These are phyloP conservation scores for Flaveria sonorensis DNA, from an alignment of 129 eudicot genomes.

Conservation along the genomic window DNA sequence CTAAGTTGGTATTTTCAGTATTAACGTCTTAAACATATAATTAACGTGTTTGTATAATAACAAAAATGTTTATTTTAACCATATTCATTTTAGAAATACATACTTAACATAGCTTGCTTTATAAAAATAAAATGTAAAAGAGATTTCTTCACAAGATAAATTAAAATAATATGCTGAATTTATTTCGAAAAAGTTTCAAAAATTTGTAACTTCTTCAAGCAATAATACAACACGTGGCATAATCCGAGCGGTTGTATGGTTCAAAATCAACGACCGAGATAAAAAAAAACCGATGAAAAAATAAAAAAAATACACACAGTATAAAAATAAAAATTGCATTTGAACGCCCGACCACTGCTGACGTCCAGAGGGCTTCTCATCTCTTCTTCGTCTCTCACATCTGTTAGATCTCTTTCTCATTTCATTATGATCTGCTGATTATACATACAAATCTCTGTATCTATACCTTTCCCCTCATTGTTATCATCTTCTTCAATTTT, in stretches of 20 bases:
- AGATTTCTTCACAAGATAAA: background rate
- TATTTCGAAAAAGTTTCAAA: background rate
- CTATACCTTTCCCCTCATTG: background rate
- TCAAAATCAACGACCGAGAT: constrained; percentile 17
- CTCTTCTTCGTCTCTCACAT: constrained; percentile 28
- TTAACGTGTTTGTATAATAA: no score
- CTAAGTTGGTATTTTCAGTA: no score
- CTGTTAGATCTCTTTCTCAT: constrained; percentile 35
- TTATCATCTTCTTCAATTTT: background rate
- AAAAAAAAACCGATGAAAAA: background rate
- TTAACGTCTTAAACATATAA: no score
- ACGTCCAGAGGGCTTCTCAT: constrained; percentile 43
- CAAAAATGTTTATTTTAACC: no score
- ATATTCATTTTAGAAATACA: no score
- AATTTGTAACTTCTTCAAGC: background rate
- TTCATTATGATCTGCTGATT: constrained; percentile 41
- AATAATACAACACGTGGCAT: constrained; percentile 13
- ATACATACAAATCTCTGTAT: constrained; percentile 22
- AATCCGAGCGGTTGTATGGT: constrained; percentile 12
- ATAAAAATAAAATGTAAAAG: no score
- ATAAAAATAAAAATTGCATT: constrained; percentile 22
- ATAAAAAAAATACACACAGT: background rate
- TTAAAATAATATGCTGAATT: no score
- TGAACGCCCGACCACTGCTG: constrained; percentile 57
- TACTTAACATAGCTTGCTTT: background rate